Evolutionary conservation across 2,329 filamentous ascomycete species (phyloP), one percentile per base, ranked within the genome.

Genomic region (Ilyonectria sp.): DNA sequence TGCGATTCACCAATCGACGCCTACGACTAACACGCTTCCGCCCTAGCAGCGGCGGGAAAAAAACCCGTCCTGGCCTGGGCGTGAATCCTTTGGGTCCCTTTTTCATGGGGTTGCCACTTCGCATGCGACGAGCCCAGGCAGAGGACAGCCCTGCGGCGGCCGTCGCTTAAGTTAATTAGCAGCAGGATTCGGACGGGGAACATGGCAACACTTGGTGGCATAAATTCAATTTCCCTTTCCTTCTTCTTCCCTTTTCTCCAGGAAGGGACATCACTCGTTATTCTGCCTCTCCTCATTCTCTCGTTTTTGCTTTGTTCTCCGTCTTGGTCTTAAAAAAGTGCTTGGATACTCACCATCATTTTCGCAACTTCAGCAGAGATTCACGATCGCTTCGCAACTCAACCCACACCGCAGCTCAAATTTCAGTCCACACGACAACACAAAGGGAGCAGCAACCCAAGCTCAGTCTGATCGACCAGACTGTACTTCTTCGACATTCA

Each of bases 31-130:
- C 31, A 43, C 52, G 29, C 3, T 57, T 65, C n/a, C 7, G 26
- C 8, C 44, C 44, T 65, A 65, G 63, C 49, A 47, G 6, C 13
- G 21, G 43, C n/a, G 46, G 15, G 43, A 26, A 55, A 35, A 53
- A 37, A 19, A 6, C 26, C 26, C 26, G 52, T n/a, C 15, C n/a
- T 43, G 37, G n/a, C 49, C 35, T 37, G 54, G 54, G 26, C 19
- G 47, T 58, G 54, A 58, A 53, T 53, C 50, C 50, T 53, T 35
- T 10, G 50, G n/a, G n/a, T 47, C 49, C 49, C 21, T 31, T 54
- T 54, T 46, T 23, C 10, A 11, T 46, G 17, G 15, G n/a, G 19
- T 44, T 56, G 35, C 37, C 53, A 43, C 35, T 44, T 17, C 21
- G 31, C 31, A 8, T 33, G 31, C 31, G 31, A 33, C 8, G 8